phyloP scores from a whole-genome alignment of 192 early-diverging fungal species.

The Coemansia sp. region DNA sequence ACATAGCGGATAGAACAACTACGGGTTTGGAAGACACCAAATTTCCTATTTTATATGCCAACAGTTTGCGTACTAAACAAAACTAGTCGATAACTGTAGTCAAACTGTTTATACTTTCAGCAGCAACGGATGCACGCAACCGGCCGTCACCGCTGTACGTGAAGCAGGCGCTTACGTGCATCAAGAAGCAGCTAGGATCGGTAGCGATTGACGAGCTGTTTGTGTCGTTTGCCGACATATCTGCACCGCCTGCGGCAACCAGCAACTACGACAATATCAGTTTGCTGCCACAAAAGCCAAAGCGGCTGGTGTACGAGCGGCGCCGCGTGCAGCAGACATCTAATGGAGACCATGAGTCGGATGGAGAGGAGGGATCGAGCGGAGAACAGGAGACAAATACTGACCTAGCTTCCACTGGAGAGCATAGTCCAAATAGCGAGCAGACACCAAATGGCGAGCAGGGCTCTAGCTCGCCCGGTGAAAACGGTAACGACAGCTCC shows the following conservation, averaged over 20 bases:
- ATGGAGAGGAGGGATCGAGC: too few relatives aligned
- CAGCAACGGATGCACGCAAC: constrained; percentile 29
- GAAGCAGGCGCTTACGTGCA: constrained; percentile 33
- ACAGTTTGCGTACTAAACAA: too few relatives aligned
- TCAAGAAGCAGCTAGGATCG: constrained; percentile 39
- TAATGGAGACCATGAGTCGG: too few relatives aligned
- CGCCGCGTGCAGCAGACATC: too few relatives aligned
- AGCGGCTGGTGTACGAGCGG: background rate
- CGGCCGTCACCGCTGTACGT: constrained; percentile 46
- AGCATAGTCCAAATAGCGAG: too few relatives aligned
- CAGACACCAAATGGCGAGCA: too few relatives aligned
- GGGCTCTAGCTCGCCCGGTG: background rate
- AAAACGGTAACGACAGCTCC: background rate
- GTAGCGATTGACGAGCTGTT: constrained; percentile 51
- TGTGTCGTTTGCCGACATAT: constrained; percentile 35
- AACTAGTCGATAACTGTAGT: constrained; percentile 11
- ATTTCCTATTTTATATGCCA: constrained; percentile 3
- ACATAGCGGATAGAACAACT: too few relatives aligned
- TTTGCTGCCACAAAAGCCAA: background rate
- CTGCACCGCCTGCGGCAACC: constrained; percentile 7
- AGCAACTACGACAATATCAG: background rate
- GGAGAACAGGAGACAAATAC: too few relatives aligned
- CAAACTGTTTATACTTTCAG: constrained; percentile 44
- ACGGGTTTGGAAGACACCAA: background rate
- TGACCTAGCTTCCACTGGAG: too few relatives aligned